phyloP scores from a whole-genome alignment of 441 rosid genomes.

The Raphanus hybrid region DNA sequence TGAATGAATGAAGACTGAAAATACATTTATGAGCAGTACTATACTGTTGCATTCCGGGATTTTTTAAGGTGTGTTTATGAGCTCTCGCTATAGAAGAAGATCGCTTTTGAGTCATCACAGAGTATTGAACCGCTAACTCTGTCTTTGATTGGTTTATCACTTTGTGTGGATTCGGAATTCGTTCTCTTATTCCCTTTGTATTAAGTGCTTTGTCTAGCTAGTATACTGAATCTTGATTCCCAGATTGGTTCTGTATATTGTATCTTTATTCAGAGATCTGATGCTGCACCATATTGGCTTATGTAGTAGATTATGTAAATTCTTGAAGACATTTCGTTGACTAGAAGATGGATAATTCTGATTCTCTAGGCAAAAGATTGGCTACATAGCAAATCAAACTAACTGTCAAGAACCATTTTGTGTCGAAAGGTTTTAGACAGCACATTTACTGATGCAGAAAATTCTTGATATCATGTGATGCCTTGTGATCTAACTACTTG shows the following conservation, averaged over 20 bases:
- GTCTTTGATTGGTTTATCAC: conserved; percentile 20
- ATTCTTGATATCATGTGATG: background rate
- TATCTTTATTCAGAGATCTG: conserved; percentile 11
- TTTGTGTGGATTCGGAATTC: background rate
- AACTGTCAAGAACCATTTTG: background rate
- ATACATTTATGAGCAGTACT: conserved; percentile 25
- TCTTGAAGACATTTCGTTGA: background rate
- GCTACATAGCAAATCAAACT: background rate
- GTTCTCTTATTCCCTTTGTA: conserved; percentile 27
- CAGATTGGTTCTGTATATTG: conserved; percentile 36
- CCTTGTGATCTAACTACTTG: background rate
- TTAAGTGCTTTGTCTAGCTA: conserved; percentile 27
- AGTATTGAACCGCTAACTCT: conserved; percentile 15
- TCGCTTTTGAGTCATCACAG: background rate
- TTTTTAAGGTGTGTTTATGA: conserved; percentile 24
- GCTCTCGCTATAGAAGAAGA: conserved; percentile 31
- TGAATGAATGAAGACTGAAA: conserved; percentile 61
- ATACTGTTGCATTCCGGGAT: background rate
- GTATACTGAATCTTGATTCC: conserved; percentile 15
- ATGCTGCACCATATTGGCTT: background rate
- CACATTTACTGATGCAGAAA: background rate
- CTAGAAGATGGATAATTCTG: background rate
- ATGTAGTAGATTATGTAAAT: conserved; percentile 2
- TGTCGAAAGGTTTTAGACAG: background rate
- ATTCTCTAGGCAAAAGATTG: background rate